Percentiles rank a stretch among this genome's conserved stretches.
Evolutionary conservation across 352 stramenopile species (phyloP).

Genomic region (Phytopythium montanum): DNA sequence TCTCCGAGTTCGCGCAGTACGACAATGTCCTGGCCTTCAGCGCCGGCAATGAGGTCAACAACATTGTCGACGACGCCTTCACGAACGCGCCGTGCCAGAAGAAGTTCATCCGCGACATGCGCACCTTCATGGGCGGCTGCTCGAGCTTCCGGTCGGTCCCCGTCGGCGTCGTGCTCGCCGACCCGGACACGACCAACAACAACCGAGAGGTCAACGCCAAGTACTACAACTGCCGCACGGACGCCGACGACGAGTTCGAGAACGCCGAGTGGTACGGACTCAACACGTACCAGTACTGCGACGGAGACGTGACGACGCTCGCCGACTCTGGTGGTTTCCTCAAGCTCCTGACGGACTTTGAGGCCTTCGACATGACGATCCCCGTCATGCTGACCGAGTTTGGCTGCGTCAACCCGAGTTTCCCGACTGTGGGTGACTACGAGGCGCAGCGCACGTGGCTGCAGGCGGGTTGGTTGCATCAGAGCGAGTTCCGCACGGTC

Average conservation of each 20-base stretch:
- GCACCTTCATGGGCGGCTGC: slow-evolving; percentile 57
- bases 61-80: slow-evolving; percentile 32
- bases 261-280: slow-evolving; percentile 76
- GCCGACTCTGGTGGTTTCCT: slow-evolving; percentile 41
- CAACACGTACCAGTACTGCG: slow-evolving; percentile 78
- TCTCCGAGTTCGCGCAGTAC: slow-evolving; percentile 81
- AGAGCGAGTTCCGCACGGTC: slow-evolving; percentile 34
- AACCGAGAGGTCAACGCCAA: slow-evolving; percentile 45
- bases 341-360: slow-evolving; percentile 21
- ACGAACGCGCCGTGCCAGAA: slow-evolving; percentile 85
- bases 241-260: slow-evolving; percentile 49
- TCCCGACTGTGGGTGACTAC: slow-evolving; percentile 56
- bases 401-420: slow-evolving; percentile 63
- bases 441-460: slow-evolving; percentile 62
- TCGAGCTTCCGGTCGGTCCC: slow-evolving; percentile 63
- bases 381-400: slow-evolving; percentile 83
- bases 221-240: slow-evolving; percentile 76
- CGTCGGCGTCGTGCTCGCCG: slow-evolving; percentile 69
- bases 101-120: slow-evolving; percentile 87
- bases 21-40: slow-evolving; percentile 80
- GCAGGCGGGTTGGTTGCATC: slow-evolving; percentile 56
- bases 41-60: slow-evolving; percentile 81
- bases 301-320: slow-evolving; percentile 30
- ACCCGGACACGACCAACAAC: slow-evolving; percentile 30
- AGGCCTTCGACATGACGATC: slow-evolving; percentile 53